Evolutionary conservation across 352 stramenopile species (phyloP), one percentile per base, ranked within the genome.

Genomic region (Bremia lactucae): DNA sequence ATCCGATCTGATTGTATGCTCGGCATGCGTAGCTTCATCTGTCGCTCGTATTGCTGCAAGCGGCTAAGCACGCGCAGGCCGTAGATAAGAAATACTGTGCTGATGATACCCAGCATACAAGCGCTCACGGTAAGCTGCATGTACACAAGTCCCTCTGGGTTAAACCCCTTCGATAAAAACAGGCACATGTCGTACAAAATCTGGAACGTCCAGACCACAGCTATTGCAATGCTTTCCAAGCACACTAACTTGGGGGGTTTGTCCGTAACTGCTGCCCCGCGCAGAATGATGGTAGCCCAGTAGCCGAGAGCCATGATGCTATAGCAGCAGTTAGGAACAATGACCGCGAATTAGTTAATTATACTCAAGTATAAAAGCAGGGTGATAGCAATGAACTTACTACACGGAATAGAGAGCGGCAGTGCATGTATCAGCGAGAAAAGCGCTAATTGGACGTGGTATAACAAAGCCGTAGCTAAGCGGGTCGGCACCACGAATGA

Each of bases 401-500:
- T 69, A 76, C 26, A 76, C 59, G 9, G 65, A 69, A 44, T 72
- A 72, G 8, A 76, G 55, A 11, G 61, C 65, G 11, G 62, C 58
- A 16, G 65, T 76, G 51, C 65, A 76, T 1, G 65, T 65, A 47
- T 70, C 59, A 8, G 57, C 55, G 31, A 76, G 53, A 35, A 68
- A 70, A 13, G 39, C 49, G 19, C 50, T 59, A 31, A 76, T 60
- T 8, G 61, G 50, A 15, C 50, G 65, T 4, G 62, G 61, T 15
- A 76, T 58, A 10, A 69, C 41, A 42, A 68, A 62, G 6, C 53
- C 59, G 23, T 72, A 76, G 36, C 61, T 68, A 19, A 55, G 46
- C n/a, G 62, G 62, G 35, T 76, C 65, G 2, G 59, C 52, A 11
- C 58, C 59, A 26, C 65, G 65, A 18, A 69, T 61, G 4, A 70